Percentiles rank a stretch among this genome's conserved stretches.
Conservation (phyloP, 805 yeast species). For the Torulaspora indica region DNA sequence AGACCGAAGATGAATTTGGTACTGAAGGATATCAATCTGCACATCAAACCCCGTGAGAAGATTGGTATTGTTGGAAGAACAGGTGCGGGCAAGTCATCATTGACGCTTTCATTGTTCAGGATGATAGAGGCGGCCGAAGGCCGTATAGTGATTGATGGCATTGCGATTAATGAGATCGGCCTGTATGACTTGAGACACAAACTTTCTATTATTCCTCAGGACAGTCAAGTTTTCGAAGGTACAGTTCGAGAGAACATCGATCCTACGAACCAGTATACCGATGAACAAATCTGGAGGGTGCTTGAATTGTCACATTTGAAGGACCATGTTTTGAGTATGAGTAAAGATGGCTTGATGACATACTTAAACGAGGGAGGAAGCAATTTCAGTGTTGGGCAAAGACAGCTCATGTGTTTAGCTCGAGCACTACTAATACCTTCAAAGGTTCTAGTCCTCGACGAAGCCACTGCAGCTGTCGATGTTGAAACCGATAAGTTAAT, state of each 20-base stretch:
- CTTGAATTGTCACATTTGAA: constrained; percentile 75
- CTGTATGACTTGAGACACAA: constrained; percentile 70
- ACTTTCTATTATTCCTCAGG: constrained; percentile 87
- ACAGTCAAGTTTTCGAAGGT: constrained; percentile 88
- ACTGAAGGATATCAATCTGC: constrained; percentile 59
- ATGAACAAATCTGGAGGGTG: constrained; percentile 79
- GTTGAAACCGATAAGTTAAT: constrained; percentile 75
- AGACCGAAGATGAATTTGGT: constrained; percentile 78
- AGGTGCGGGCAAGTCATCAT: constrained; percentile 91
- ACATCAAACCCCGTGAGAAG: constrained; percentile 71
- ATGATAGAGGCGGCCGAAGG: constrained; percentile 75
- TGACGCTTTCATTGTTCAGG: constrained; percentile 79
- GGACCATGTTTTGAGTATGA: constrained; percentile 53
- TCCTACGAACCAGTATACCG: constrained; percentile 64
- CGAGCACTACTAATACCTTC: constrained; percentile 65
- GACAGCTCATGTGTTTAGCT: constrained; percentile 77
- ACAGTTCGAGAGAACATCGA: constrained; percentile 81
- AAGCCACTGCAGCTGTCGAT: constrained; percentile 87
- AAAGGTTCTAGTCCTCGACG: constrained; percentile 68
- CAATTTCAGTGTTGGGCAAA: constrained; percentile 71
- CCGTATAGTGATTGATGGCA: constrained; percentile 64
- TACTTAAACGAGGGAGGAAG: constrained; percentile 62
- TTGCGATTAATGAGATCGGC: constrained; percentile 65
- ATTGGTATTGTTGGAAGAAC: constrained; percentile 96
- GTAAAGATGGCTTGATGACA: constrained; percentile 52